Conservation (phyloP, 371 early-diverging fungal species). For the Smittium mucronatum region DNA sequence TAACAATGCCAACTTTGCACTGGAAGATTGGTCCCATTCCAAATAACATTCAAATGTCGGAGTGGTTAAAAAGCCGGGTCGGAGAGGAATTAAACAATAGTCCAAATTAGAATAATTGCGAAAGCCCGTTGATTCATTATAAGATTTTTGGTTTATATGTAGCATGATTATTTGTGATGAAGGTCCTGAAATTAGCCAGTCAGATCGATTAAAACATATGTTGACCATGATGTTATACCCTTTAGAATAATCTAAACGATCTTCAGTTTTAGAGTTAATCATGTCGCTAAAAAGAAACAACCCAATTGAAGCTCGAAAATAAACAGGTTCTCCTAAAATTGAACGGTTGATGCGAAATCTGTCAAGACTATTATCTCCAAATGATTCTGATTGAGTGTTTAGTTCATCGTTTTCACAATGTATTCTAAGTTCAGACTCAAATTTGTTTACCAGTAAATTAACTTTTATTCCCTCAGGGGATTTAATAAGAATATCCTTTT, state of each 20-base stretch:
- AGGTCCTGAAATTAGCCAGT: slow-evolving; percentile 10
- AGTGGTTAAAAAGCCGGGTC: background rate
- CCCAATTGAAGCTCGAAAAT: background rate
- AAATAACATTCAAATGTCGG: slow-evolving; percentile 10
- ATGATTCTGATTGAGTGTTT: background rate
- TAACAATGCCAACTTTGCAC: background rate
- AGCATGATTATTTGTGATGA: background rate
- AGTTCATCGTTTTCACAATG: background rate
- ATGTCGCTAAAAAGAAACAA: background rate
- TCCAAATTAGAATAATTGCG: background rate
- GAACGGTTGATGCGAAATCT: background rate
- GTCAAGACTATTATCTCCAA: background rate
- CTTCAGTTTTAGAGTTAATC: background rate
- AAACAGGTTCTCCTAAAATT: background rate
- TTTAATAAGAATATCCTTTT: background rate
- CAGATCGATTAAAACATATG: slow-evolving; percentile 5
- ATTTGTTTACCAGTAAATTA: background rate
- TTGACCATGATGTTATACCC: background rate
- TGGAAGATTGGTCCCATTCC: background rate
- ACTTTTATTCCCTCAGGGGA: background rate
- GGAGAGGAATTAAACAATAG: slow-evolving; percentile 8
- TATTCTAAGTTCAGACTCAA: background rate
- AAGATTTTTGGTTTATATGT: background rate
- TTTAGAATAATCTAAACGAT: background rate
- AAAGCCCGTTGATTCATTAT: background rate